Conservation (phyloP, 73 alveolate genomes). For the Paramecium biaurelia region DNA sequence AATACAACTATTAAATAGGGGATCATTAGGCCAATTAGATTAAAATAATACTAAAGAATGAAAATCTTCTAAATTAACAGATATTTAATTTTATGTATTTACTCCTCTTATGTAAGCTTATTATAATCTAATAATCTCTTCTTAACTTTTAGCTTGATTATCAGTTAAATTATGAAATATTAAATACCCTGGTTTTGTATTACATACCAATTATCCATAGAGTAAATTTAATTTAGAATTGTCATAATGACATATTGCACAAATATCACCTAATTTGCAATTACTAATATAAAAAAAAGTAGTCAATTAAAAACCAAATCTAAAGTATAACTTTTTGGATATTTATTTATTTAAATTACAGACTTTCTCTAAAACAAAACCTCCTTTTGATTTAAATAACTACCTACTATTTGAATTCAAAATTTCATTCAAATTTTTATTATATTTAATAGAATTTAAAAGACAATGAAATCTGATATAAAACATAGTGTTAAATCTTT, state of each 20-base stretch:
- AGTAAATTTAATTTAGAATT: not conserved
- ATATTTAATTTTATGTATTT: not conserved
- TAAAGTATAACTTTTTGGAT: not conserved
- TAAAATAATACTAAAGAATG: not conserved
- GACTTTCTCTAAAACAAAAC: not conserved
- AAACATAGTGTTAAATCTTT: not conserved
- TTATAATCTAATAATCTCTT: not conserved
- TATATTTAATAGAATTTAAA: not conserved
- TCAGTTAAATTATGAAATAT: not conserved
- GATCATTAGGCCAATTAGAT: conserved; percentile 15
- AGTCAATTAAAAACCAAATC: not conserved
- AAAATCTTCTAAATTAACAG: not conserved
- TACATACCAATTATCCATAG: not conserved
- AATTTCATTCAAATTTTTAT: not conserved
- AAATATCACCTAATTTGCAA: not conserved
- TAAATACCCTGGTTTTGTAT: not conserved
- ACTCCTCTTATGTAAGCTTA: not conserved
- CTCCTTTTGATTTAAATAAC: not conserved
- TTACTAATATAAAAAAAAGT: not conserved
- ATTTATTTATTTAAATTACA: not conserved
- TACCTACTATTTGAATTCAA: not conserved
- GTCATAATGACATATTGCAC: not conserved
- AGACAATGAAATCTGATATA: not conserved
- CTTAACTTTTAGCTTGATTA: not conserved
- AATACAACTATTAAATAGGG: not conserved